phyloP scores from a whole-genome alignment of 2,329 filamentous ascomycete genomes.

The Aureobasidium musti region DNA sequence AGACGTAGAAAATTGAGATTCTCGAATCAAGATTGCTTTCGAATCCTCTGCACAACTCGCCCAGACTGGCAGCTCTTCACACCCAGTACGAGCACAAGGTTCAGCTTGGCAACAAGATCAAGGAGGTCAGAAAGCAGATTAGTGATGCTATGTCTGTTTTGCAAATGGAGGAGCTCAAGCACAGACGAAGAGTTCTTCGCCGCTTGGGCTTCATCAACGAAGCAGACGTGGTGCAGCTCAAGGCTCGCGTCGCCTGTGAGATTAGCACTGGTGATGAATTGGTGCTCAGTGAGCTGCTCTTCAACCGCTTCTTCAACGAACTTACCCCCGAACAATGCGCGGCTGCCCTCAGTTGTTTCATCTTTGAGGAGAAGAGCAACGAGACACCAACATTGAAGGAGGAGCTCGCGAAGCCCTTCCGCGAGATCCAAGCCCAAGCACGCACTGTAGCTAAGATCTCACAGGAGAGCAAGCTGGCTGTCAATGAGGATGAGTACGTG shows the following conservation, averaged over 20 bases:
- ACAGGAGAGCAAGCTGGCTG: constrained; percentile 85
- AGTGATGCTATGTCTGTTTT: constrained; percentile 80
- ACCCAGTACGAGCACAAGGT: constrained; percentile 84
- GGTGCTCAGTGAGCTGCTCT: constrained; percentile 87
- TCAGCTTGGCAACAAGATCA: constrained; percentile 74
- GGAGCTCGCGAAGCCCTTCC: constrained; percentile 80
- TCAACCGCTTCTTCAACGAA: constrained; percentile 98
- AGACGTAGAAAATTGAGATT: constrained; percentile 81
- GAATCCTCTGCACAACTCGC: constrained; percentile 90
- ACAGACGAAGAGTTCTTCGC: constrained; percentile 89
- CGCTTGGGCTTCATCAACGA: constrained; percentile 96
- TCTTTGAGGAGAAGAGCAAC: constrained; percentile 94
- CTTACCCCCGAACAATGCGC: constrained; percentile 84
- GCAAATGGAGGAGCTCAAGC: constrained; percentile 94
- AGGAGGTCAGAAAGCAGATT: constrained; percentile 84
- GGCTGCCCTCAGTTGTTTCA: constrained; percentile 85
- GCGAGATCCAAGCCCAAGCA: constrained; percentile 84
- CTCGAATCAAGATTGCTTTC: constrained; percentile 85
- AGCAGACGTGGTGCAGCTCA: constrained; percentile 90
- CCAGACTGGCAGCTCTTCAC: constrained; percentile 79
- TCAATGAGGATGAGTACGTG: constrained; percentile 96
- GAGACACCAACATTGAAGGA: constrained; percentile 71
- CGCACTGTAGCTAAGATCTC: constrained; percentile 89
- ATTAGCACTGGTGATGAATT: constrained; percentile 97
- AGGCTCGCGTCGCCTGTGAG: constrained; percentile 95